phyloP scores from a whole-genome alignment of 2,329 filamentous ascomycete genomes.

The Ilyonectria sp. region DNA sequence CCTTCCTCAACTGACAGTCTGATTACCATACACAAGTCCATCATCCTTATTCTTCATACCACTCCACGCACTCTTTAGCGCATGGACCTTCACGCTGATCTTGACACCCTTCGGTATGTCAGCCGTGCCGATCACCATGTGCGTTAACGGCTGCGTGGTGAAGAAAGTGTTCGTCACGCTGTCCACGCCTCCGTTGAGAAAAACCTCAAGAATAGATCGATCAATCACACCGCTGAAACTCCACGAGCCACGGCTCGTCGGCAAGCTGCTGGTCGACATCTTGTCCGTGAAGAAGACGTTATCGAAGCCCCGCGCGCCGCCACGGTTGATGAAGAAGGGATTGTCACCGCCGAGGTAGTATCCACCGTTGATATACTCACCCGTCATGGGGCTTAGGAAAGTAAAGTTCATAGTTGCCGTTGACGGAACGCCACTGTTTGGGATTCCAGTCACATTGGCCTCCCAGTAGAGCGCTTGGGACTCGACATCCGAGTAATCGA shows the following conservation, averaged over 20 bases:
- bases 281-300: constrained; percentile 53
- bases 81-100: constrained; percentile 44
- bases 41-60: background rate
- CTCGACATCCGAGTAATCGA: constrained; percentile 62
- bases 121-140: constrained; percentile 38
- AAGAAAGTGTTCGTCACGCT: constrained; percentile 53
- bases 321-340: constrained; percentile 50
- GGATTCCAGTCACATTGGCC: constrained; percentile 63
- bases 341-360: constrained; percentile 48
- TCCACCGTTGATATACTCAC: constrained; percentile 47
- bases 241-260: constrained; percentile 39
- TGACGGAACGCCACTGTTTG: constrained; percentile 31
- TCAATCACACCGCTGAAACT: constrained; percentile 53
- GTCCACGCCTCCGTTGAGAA: constrained; percentile 53
- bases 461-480: constrained; percentile 68
- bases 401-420: constrained; percentile 50
- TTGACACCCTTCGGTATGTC: constrained; percentile 39
- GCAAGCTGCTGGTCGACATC: constrained; percentile 43
- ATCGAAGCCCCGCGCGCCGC: constrained; percentile 48
- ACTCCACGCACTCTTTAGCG: constrained; percentile 48
- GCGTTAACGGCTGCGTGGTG: constrained; percentile 45
- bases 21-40: background rate
- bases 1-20: background rate
- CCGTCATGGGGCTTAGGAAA: constrained; percentile 42
- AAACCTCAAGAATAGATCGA: constrained; percentile 54